Conservation (phyloP, 2,329 filamentous ascomycete genomes). For the Trematosphaeria pertusa region DNA sequence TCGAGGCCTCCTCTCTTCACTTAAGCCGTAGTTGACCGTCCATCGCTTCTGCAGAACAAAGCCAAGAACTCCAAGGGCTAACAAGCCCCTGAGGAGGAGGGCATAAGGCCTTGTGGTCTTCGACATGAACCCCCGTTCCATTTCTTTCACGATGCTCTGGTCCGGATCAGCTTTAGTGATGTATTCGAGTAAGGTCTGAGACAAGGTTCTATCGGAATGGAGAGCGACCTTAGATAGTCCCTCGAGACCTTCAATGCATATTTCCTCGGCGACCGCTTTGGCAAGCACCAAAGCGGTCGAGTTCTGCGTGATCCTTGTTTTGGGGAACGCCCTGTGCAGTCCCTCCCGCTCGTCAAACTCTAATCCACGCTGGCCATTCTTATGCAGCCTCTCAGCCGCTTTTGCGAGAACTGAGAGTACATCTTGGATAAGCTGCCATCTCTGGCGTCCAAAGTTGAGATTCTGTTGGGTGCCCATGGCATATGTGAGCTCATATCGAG, state of each 20-base stretch:
- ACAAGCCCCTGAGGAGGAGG: constrained; percentile 64
- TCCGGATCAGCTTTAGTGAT: no score
- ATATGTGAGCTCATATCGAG: constrained; percentile 69
- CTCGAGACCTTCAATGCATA: no score
- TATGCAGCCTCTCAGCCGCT: no score
- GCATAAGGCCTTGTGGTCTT: constrained; percentile 44
- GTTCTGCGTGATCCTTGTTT: constrained; percentile 60
- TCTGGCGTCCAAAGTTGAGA: no score
- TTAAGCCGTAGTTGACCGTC: constrained; percentile 69
- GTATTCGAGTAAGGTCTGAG: no score
- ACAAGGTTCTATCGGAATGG: no score
- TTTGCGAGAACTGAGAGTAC: constrained; percentile 59
- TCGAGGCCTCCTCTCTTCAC: constrained; percentile 60
- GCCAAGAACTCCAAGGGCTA: constrained; percentile 59
- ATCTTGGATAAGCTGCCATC: no score
- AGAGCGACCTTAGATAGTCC: no score
- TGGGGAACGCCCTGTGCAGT: constrained; percentile 60
- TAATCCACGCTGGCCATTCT: no score
- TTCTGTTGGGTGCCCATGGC: no score
- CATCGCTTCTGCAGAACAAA: constrained; percentile 68
- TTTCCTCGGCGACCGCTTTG: no score
- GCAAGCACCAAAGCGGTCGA: constrained; percentile 47
- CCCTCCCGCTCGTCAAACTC: no score
- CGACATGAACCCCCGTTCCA: constrained; percentile 45
- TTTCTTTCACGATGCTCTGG: constrained; percentile 29